A percentile compares a stretch with the other conserved stretches of the same genome.
Conservation (phyloP, 2,329 filamentous ascomycete species). For the Trichoderma hamatum region DNA sequence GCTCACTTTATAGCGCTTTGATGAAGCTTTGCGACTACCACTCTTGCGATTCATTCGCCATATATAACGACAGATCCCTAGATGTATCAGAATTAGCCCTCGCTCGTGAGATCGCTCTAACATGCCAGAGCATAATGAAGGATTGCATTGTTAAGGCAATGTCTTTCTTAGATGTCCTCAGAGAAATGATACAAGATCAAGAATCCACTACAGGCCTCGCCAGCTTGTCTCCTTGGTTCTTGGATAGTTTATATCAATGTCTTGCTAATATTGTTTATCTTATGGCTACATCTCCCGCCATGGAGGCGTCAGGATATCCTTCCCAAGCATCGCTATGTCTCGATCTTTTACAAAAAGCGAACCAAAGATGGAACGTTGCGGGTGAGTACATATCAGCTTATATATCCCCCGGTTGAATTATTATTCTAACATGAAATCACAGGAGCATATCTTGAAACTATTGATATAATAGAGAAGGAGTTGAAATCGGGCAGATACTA, state of each 20-base stretch:
- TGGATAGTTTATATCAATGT: conserved; percentile 21
- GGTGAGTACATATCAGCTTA: not conserved
- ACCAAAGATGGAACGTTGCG: conserved; percentile 23
- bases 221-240: conserved; percentile 24
- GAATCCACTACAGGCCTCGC: not conserved
- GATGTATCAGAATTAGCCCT: conserved; percentile 10
- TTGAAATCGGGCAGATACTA: conserved; percentile 14
- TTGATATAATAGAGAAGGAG: conserved; percentile 16
- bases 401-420: not conserved
- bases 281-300: not conserved
- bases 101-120: conserved; percentile 20
- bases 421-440: not conserved
- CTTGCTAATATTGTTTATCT: conserved; percentile 19
- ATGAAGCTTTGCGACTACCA: conserved; percentile 28
- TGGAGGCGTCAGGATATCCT: not conserved
- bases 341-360: conserved; percentile 13
- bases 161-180: conserved; percentile 4
- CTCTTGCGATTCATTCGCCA: conserved; percentile 24
- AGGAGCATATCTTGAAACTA: conserved; percentile 23
- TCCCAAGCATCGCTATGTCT: not conserved
- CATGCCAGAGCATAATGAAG: conserved; percentile 11
- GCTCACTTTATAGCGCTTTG: conserved; percentile 7
- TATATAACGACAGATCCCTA: conserved; percentile 3
- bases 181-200: conserved; percentile 8
- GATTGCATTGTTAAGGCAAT: conserved; percentile 10